Evolutionary conservation across 331 rosid species (phyloP), one percentile per base, ranked within the genome.

Genomic region (Acacia pycnantha): DNA sequence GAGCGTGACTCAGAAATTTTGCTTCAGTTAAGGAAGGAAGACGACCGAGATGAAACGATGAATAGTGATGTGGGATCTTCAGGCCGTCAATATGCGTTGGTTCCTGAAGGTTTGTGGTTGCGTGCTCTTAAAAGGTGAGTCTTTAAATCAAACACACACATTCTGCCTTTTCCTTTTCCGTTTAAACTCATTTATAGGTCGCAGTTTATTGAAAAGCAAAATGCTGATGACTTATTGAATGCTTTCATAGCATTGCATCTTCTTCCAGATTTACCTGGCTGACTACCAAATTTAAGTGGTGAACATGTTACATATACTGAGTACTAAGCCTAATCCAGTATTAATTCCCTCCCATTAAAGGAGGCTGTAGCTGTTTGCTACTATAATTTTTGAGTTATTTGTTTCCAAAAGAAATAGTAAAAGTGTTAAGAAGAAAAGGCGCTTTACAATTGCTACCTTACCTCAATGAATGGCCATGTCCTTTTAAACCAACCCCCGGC

Each of bases 31-130:
- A 90, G 81, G 78, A 92, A 87, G 85, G 86, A 84, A 56, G 90
- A 84, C 74, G 83, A 83, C 11, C 76, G 16, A 2, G 48, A 79
- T 40, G 81, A 81, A 72, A 76, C 66, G 35, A 73, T 81, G 56
- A 71, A 40, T 53, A 87, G 73, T 64, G 88, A 88, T 48, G 85
- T 76, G 59, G 91, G 90, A 51, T 80, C 83, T 88, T 91, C 93
- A 0, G 94, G 89, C 15, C 82, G 82, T 19, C 90, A 90, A 59
- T 94, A 89, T 81, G 98, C 97, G 2, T 79, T 94, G 90, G 87
- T 94, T 69, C 80, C 93, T 53, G 97, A 93, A 89, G 87, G 90
- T 16, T 58, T 78, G 54, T 94, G 97, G 98, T 80, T 93, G 86
- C 90, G 88, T 68, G 84, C 92, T 59, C 89, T 91, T 50, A 90